phyloP scores from a whole-genome alignment of 2,329 filamentous ascomycete species.

The Ophiostoma australiae region DNA sequence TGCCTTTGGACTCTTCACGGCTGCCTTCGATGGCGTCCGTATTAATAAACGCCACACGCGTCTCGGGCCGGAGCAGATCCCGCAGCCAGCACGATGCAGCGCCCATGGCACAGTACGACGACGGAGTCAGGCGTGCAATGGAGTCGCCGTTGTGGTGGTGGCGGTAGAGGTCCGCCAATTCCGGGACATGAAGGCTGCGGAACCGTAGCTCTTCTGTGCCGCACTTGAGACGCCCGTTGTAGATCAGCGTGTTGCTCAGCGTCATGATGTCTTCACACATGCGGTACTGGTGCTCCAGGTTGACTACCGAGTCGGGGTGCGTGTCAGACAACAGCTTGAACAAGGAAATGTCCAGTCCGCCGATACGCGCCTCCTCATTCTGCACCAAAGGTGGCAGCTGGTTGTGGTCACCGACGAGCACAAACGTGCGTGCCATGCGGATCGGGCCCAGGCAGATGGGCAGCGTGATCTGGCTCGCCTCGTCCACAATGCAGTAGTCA shows the following conservation, averaged over 20 bases:
- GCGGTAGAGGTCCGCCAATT: constrained; percentile 55
- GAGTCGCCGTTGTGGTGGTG: constrained; percentile 47
- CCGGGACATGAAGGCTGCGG: constrained; percentile 62
- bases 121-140: constrained; percentile 34
- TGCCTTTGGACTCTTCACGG: constrained; percentile 70
- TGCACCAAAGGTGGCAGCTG: constrained; percentile 92
- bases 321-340: constrained; percentile 90
- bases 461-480: constrained; percentile 94
- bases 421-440: constrained; percentile 84
- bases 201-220: constrained; percentile 71
- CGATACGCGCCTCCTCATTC: constrained; percentile 78
- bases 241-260: constrained; percentile 88
- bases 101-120: constrained; percentile 47
- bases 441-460: constrained; percentile 89
- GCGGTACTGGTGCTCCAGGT: constrained; percentile 90
- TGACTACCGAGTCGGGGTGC: constrained; percentile 83
- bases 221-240: constrained; percentile 83
- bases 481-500: constrained; percentile 97
- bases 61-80: constrained; percentile 62
- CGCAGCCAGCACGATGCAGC: constrained; percentile 65
- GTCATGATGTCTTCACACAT: constrained; percentile 98
- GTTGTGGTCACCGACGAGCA: constrained; percentile 94
- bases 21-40: constrained; percentile 70
- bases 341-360: constrained; percentile 84
- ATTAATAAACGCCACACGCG: constrained; percentile 81